Conservation (phyloP, 2,329 filamentous ascomycete genomes). For the Simplicillium sp. region DNA sequence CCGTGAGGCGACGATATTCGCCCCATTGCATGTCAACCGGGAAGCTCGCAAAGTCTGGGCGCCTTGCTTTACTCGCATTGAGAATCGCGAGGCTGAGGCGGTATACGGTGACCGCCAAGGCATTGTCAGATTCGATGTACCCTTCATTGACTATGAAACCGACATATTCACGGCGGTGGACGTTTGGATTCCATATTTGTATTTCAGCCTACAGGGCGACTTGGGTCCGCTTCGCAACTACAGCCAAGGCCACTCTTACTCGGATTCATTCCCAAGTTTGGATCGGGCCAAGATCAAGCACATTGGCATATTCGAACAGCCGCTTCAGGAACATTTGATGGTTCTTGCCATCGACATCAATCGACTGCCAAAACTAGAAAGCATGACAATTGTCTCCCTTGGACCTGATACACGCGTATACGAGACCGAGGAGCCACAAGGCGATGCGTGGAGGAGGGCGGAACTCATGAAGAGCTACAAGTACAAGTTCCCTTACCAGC, state of each 20-base stretch:
- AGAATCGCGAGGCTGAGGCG: no score
- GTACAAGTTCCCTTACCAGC: not conserved
- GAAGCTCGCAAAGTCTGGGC: constrained; percentile 6
- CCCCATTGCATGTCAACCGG: constrained; percentile 4
- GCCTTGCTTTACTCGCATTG: not conserved
- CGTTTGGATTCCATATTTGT: constrained; percentile 4
- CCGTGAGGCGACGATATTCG: constrained; percentile 4
- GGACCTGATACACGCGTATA: not conserved
- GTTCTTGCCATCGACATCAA: not conserved
- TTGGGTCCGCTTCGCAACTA: not conserved
- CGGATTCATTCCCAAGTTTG: not conserved
- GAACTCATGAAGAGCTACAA: not conserved
- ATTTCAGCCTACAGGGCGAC: not conserved
- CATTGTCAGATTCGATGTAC: constrained; percentile 3
- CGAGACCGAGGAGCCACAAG: no score
- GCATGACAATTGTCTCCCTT: not conserved
- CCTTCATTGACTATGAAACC: constrained; percentile 7
- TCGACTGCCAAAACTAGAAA: not conserved
- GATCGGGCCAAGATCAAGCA: not conserved
- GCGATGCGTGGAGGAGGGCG: not conserved
- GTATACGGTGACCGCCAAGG: not conserved
- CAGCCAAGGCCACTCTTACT: not conserved
- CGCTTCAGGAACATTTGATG: not conserved
- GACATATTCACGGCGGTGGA: constrained; percentile 8
- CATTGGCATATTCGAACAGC: not conserved